phyloP scores from a whole-genome alignment of 2,329 filamentous ascomycete species.

The Metarhizium anisopliae region DNA sequence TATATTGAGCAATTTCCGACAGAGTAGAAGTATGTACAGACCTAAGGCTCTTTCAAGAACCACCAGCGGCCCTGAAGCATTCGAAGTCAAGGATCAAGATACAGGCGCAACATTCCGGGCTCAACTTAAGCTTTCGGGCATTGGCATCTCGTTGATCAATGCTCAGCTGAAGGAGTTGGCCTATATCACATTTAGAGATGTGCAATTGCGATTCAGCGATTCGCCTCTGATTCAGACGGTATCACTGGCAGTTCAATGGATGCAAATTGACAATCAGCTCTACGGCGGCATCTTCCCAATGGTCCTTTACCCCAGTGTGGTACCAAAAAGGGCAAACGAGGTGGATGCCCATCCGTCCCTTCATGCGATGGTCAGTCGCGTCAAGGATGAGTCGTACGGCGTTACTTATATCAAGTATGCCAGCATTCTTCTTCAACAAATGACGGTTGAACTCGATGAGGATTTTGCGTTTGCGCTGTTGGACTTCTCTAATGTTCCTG shows the following conservation, averaged over 20 bases:
- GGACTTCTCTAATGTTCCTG: conserved; percentile 89
- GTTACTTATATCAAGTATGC: conserved; percentile 98
- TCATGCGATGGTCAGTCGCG: conserved; percentile 81
- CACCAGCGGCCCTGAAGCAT: conserved; percentile 46
- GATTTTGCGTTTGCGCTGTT: conserved; percentile 96
- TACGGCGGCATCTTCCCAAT: conserved; percentile 98
- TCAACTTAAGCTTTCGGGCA: conserved; percentile 77
- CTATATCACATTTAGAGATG: conserved; percentile 86
- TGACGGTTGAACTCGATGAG: conserved; percentile 96
- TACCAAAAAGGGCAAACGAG: conserved; percentile 92
- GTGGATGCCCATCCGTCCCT: conserved; percentile 94
- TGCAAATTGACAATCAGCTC: conserved; percentile 96
- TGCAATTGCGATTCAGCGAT: conserved; percentile 84
- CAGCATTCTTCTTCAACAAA: conserved; percentile 86
- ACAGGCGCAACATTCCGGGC: conserved; percentile 83
- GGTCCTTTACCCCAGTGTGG: conserved; percentile 92
- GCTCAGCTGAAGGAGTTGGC: conserved; percentile 84
- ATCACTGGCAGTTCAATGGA: conserved; percentile 91
- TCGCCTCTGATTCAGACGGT: conserved; percentile 91
- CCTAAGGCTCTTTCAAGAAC: conserved; percentile 42
- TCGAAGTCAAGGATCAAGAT: conserved; percentile 90
- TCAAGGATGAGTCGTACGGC: conserved; percentile 97
- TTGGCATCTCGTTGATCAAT: conserved; percentile 91
- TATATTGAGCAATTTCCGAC: conserved; percentile 88
- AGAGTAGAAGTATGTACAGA: conserved; percentile 83